Evolutionary conservation across 2,329 filamentous ascomycete species (phyloP).

Genomic region (Zasmidium angulare): DNA sequence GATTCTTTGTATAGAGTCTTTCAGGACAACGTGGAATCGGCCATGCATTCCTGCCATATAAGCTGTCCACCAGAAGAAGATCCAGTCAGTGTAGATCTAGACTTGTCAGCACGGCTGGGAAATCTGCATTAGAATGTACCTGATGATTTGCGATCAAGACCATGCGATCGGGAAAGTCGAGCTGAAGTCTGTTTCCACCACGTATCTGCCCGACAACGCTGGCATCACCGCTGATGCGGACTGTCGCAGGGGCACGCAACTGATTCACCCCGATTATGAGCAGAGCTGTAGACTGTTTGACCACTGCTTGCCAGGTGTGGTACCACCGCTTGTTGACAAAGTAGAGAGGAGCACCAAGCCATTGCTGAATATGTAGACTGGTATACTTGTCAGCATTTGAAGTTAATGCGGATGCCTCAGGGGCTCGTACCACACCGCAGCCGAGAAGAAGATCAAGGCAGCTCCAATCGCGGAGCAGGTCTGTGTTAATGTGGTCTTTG

Average conservation of each 20-base stretch:
- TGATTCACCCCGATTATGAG: constrained; percentile 73
- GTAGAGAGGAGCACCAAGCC: constrained; percentile 7
- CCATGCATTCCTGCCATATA: background rate
- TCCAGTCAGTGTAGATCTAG: constrained; percentile 1
- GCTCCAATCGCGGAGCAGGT: background rate
- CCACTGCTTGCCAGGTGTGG: constrained; percentile 7
- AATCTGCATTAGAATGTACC: background rate
- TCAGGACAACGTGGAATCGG: constrained; percentile 61
- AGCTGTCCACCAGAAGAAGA: background rate
- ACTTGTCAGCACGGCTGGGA: background rate
- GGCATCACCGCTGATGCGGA: constrained; percentile 75
- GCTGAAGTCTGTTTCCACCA: constrained; percentile 66
- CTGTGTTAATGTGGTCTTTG: background rate
- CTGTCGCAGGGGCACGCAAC: constrained; percentile 74
- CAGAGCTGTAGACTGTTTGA: constrained; percentile 73
- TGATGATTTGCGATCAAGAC: background rate
- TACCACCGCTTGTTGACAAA: constrained; percentile 1
- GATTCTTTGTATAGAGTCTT: constrained; percentile 70
- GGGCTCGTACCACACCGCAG: background rate
- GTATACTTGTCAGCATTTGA: background rate
- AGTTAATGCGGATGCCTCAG: background rate
- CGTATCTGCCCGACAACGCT: constrained; percentile 71
- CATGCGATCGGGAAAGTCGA: constrained; percentile 73
- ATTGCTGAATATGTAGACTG: constrained; percentile 18
- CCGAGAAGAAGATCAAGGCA: background rate